Conservation (phyloP, 768 basidiomycete species). For the Cubamyces sp. region DNA sequence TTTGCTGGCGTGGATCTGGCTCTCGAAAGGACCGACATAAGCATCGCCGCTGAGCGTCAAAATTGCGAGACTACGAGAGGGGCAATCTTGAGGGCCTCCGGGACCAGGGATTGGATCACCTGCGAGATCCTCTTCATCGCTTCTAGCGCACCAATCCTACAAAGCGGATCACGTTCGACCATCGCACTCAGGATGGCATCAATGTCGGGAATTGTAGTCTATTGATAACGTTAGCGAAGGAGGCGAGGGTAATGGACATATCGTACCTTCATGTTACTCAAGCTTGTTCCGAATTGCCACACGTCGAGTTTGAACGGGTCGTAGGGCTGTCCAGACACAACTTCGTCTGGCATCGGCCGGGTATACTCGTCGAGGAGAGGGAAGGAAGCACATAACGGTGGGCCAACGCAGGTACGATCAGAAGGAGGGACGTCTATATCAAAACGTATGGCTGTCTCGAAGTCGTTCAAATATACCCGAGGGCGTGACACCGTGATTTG, state of each 20-base stretch:
- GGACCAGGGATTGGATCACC: neutral
- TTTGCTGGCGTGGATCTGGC: constrained; percentile 31
- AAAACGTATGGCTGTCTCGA: constrained; percentile 9
- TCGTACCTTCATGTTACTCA: constrained; percentile 1
- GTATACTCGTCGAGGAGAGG: neutral
- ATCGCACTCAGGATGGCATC: neutral
- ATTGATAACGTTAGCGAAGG: neutral
- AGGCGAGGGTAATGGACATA: neutral
- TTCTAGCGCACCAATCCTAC: neutral
- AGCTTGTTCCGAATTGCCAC: constrained; percentile 10
- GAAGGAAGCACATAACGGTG: neutral
- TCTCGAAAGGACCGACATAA: neutral
- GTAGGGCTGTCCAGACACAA: neutral
- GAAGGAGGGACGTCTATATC: neutral
- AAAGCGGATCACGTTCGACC: neutral
- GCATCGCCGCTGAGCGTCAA: neutral
- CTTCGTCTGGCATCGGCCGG: constrained; percentile 1
- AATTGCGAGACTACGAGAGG: neutral
- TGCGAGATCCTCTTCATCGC: neutral
- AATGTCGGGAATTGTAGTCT: neutral
- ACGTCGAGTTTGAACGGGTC: constrained; percentile 12
- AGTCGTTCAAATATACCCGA: constrained; percentile 12
- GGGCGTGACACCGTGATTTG: constrained; percentile 2
- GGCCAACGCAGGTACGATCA: neutral
- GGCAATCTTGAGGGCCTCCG: neutral